Evolutionary conservation across 2,329 filamentous ascomycete species (phyloP).

Genomic region (Diaporthe caulivora): DNA sequence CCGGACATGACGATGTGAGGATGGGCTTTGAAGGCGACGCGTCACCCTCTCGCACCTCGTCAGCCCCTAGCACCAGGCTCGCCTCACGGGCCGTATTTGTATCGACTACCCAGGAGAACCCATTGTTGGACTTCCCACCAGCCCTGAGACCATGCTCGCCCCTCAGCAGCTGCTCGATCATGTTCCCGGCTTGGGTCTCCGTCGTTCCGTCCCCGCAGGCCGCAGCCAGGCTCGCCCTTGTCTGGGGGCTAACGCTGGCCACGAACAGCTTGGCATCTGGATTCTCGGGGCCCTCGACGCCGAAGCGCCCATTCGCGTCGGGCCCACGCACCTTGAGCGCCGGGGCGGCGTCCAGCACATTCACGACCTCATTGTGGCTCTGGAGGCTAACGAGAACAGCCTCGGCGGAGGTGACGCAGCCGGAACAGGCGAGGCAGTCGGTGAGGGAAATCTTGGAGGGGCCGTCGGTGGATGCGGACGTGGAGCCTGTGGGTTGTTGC

Average conservation of each 20-base stretch:
- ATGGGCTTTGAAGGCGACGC: slow-evolving; percentile 65
- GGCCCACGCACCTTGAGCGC: slow-evolving; percentile 56
- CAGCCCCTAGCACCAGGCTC: slow-evolving; percentile 82
- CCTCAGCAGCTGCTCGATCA: slow-evolving; percentile 85
- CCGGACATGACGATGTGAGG: slow-evolving; percentile 91
- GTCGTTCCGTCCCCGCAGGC: slow-evolving; percentile 80
- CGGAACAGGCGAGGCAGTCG: slow-evolving; percentile 96
- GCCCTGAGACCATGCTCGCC: slow-evolving; percentile 76
- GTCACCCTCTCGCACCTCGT: slow-evolving; percentile 71
- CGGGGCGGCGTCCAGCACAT: slow-evolving; percentile 78
- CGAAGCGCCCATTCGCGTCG: slow-evolving; percentile 48
- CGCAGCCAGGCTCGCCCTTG: slow-evolving; percentile 88
- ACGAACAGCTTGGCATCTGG: slow-evolving; percentile 83
- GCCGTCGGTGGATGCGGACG: slow-evolving; percentile 64
- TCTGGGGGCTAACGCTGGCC: slow-evolving; percentile 92
- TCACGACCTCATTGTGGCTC: slow-evolving; percentile 91
- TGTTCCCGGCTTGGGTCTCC: slow-evolving; percentile 79
- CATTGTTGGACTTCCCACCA: slow-evolving; percentile 79
- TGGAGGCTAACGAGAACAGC: slow-evolving; percentile 96
- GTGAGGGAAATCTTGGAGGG: slow-evolving; percentile 95
- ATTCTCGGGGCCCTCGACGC: slow-evolving; percentile 66
- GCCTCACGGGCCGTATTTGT: slow-evolving; percentile 87
- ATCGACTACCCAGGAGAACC: slow-evolving; percentile 91
- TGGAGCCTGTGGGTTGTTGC: slow-evolving; percentile 65
- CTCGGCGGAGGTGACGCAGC: slow-evolving; percentile 97